Conservation (phyloP, 768 basidiomycete species). For the Macrocybe gigantea region DNA sequence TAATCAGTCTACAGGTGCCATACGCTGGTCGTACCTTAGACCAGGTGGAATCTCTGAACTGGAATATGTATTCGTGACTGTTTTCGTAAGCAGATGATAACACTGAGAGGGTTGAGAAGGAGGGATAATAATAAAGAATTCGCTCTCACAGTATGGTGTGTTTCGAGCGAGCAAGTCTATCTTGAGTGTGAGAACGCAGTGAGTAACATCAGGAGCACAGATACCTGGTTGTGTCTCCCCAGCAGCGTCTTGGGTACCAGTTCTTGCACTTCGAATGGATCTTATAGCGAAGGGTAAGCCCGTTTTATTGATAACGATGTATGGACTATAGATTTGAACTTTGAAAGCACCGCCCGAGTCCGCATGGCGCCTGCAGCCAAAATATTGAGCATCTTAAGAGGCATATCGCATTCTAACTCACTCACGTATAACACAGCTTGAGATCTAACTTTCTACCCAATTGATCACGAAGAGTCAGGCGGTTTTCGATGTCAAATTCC, state of each 20-base stretch:
- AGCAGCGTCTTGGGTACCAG: constrained; percentile 74
- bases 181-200: constrained; percentile 1
- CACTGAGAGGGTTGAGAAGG: constrained; percentile 41
- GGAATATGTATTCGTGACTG: constrained; percentile 81
- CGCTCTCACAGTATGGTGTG: constrained; percentile 73
- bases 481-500: constrained; percentile 79
- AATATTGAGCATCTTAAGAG: too few species aligned
- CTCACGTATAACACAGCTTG: constrained; percentile 86
- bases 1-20: neutral
- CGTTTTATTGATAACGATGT: constrained; percentile 89
- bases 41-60: constrained; percentile 80
- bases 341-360: constrained; percentile 95
- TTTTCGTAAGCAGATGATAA: constrained; percentile 78
- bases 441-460: constrained; percentile 74
- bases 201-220: constrained; percentile 9
- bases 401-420: neutral
- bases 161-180: constrained; percentile 46
- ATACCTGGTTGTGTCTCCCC: constrained; percentile 68
- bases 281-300: constrained; percentile 74
- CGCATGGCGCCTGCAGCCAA: constrained; percentile 54
- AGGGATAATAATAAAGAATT: neutral
- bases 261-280: constrained; percentile 54
- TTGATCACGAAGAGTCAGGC: constrained; percentile 66
- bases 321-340: constrained; percentile 91
- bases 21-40: constrained; percentile 57